These are phyloP conservation scores for Cinchona pubescens DNA, from an alignment of 257 asterid species.

Conservation along the genomic window DNA sequence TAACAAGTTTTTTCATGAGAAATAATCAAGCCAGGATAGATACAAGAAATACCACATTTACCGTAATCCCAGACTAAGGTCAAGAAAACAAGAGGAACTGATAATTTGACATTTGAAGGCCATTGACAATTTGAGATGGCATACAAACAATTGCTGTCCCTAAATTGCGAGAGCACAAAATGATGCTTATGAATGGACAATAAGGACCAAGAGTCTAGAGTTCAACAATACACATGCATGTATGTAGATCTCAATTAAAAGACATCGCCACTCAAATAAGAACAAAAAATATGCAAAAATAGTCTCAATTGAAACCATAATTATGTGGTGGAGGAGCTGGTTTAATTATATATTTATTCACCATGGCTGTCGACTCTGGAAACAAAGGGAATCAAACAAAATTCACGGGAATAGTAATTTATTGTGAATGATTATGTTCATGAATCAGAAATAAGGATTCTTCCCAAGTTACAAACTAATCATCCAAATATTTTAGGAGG, in stretches of 20 bases:
- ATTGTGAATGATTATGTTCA: background rate
- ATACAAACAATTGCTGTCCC: background rate
- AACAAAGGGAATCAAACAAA: slow-evolving; percentile 2
- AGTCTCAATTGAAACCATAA: background rate
- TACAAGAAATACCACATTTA: background rate
- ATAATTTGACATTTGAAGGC: background rate
- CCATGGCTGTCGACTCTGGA: background rate
- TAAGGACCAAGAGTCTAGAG: background rate
- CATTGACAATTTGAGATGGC: background rate
- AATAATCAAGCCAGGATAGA: background rate
- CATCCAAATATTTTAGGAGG: background rate
- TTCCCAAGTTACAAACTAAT: background rate
- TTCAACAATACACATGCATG: background rate
- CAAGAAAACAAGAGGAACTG: too few species aligned
- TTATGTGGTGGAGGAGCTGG: background rate
- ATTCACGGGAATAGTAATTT: background rate
- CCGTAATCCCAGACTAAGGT: too few species aligned
- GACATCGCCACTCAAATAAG: background rate
- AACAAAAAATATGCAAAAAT: background rate
- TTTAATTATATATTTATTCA: background rate
- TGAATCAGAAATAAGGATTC: background rate
- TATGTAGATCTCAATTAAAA: background rate
- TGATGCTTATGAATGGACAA: background rate
- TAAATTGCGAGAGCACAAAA: background rate
- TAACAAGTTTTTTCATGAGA: too few species aligned